phyloP scores from a whole-genome alignment of 2,329 filamentous ascomycete genomes.

The Colletotrichum siamense region DNA sequence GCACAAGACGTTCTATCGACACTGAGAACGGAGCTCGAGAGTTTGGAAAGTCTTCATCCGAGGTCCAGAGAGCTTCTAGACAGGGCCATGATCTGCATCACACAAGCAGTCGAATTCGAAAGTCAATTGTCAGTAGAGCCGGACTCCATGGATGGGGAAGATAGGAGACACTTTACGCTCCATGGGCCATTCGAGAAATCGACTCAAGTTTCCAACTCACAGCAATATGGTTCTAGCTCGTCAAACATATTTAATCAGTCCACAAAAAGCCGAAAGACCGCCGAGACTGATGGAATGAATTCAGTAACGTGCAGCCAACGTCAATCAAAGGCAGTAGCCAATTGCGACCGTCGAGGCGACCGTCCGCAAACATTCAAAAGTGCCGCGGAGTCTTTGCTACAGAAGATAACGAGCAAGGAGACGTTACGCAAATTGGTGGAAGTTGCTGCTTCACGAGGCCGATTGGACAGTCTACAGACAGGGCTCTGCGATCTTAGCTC shows the following conservation, averaged over 20 bases:
- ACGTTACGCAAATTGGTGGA: not conserved
- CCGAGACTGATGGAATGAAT: rapidly evolving
- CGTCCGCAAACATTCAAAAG: rapidly evolving
- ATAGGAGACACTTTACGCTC: not conserved
- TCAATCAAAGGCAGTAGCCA: not conserved
- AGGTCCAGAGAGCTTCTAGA: not conserved
- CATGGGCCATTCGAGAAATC: not conserved
- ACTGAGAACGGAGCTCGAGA: not conserved
- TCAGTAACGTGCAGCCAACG: not conserved
- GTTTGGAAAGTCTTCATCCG: not conserved
- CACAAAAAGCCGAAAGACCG: not conserved
- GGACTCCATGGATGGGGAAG: not conserved
- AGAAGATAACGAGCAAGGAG: not conserved
- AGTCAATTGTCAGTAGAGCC: not conserved
- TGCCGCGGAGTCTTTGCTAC: not conserved
- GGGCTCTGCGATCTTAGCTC: not conserved
- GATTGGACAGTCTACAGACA: not conserved
- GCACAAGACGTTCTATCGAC: not conserved
- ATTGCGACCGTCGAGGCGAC: not conserved
- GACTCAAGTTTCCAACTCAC: not conserved
- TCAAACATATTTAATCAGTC: not conserved
- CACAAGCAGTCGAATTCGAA: not conserved
- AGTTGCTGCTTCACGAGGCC: not conserved
- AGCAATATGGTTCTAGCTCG: not conserved
- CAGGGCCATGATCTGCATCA: not conserved